Evolutionary conservation across 129 eudicot genomes (phyloP).

Genomic region (carrot (Daucus carota)): DH1_v3.0 NC_030383.2:9322501-9323000

Average conservation of each 20-base stretch:
- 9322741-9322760: constrained; percentile 49
- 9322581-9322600: no score
- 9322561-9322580: neutral
- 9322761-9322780: constrained; percentile 50
- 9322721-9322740: constrained; percentile 39
- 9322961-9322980: neutral
- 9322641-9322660: neutral
- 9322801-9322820: constrained; percentile 11
- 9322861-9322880: constrained; percentile 78
- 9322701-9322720: neutral
- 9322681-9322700: neutral
- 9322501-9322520: no score
- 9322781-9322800: constrained; percentile 62
- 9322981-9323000: neutral
- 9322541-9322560: no score
- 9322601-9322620: neutral
- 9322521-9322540: no score
- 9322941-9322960: neutral
- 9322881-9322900: constrained; percentile 40
- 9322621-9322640: no score
- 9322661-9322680: no score
- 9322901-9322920: neutral
- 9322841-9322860: constrained; percentile 86
- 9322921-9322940: neutral
- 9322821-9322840: constrained; percentile 47